Conservation (phyloP, 208 protist species). For the Trypanosoma scelopori region DNA sequence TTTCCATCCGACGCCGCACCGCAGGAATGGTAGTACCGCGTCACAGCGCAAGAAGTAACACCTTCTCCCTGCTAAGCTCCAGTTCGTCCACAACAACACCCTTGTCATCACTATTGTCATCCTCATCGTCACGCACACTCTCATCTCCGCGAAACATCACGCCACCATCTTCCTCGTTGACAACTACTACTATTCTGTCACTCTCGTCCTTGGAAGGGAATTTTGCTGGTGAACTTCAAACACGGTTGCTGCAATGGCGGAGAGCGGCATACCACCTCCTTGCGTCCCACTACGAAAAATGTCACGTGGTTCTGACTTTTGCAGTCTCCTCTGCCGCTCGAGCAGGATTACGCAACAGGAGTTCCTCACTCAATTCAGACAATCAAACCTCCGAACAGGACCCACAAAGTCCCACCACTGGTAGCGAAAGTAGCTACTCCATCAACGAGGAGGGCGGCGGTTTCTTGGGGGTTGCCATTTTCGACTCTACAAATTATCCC, state of each 20-base stretch:
- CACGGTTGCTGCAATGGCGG: slow-evolving; percentile 22
- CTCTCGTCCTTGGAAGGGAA: slow-evolving; percentile 22
- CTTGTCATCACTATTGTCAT: neutral
- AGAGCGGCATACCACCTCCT: slow-evolving; percentile 20
- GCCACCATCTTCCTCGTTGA: slow-evolving; percentile 5
- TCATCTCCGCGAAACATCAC: neutral
- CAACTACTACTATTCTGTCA: slow-evolving; percentile 5
- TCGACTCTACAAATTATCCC: no score
- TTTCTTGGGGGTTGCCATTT: no score
- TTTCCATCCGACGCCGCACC: no score
- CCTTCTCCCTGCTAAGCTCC: slow-evolving; percentile 3
- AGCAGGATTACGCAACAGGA: neutral
- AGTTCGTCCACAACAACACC: slow-evolving; percentile 12
- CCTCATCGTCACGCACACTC: neutral
- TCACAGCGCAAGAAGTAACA: neutral
- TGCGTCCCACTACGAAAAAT: slow-evolving; percentile 30
- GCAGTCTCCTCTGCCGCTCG: neutral
- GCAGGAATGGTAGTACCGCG: no score
- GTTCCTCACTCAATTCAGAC: neutral
- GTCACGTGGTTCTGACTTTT: neutral
- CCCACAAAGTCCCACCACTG: neutral
- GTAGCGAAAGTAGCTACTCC: slow-evolving; percentile 10
- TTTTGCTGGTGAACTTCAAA: slow-evolving; percentile 19
- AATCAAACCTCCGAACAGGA: neutral
- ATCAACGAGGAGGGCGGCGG: neutral